Percentiles rank a stretch among this genome's conserved stretches.
phyloP scores from a whole-genome alignment of 2,329 filamentous ascomycete genomes.

The Rhinocladiella mackenziei region DNA sequence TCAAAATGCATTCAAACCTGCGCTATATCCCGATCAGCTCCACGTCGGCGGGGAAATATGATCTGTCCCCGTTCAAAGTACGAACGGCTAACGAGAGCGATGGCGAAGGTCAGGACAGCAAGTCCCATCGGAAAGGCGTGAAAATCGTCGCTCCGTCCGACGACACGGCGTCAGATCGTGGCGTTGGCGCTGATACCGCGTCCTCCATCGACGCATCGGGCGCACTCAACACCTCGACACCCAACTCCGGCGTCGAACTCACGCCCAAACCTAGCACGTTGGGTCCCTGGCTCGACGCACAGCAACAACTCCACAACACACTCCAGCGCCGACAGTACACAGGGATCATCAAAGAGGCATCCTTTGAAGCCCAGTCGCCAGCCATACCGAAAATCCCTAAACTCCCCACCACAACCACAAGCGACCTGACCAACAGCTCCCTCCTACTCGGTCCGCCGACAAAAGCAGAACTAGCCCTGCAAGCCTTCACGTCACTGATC shows the following conservation, averaged over 20 bases:
- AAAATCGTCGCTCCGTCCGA: conserved; percentile 62
- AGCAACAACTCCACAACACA: conserved; percentile 31
- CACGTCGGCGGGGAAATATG: conserved; percentile 68
- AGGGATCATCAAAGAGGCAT: conserved; percentile 57
- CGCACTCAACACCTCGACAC: neutral
- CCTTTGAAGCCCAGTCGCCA: conserved; percentile 31
- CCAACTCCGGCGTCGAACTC: conserved; percentile 11
- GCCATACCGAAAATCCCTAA: conserved; percentile 25
- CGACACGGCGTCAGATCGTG: conserved; percentile 33
- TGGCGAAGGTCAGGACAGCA: conserved; percentile 60
- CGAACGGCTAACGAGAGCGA: conserved; percentile 58
- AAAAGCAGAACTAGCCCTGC: conserved; percentile 79
- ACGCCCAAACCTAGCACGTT: conserved; percentile 33
- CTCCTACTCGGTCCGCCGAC: conserved; percentile 58
- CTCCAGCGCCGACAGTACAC: conserved; percentile 34
- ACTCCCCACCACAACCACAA: conserved; percentile 27
- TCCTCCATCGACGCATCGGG: conserved; percentile 9
- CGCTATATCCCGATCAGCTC: conserved; percentile 75
- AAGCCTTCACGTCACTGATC: conserved; percentile 64
- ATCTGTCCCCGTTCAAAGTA: conserved; percentile 83
- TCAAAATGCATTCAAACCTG: conserved; percentile 84
- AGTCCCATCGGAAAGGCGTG: conserved; percentile 59
- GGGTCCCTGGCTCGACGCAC: conserved; percentile 33
- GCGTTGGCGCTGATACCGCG: conserved; percentile 32
- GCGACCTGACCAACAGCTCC: conserved; percentile 45